Evolutionary conservation across 768 basidiomycete genomes (phyloP).

Genomic region (Tylopilus rubrobrunneus): DNA sequence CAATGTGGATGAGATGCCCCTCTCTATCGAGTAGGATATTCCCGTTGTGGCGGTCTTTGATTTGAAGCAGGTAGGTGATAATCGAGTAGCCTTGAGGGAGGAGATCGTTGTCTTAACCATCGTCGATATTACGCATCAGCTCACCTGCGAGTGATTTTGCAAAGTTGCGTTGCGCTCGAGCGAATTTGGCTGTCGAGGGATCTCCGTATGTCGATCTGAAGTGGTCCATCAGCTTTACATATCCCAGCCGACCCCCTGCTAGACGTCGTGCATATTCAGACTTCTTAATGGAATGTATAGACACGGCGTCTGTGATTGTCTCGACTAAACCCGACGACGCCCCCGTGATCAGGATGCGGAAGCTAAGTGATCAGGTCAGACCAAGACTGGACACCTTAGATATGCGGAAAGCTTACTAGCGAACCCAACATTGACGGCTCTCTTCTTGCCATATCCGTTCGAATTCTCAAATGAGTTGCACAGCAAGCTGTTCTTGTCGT

Average conservation of each 20-base stretch:
- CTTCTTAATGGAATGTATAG: conserved; percentile 99
- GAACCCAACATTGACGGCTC: conserved; percentile 87
- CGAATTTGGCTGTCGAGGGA: conserved; percentile 80
- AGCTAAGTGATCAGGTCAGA: conserved; percentile 46
- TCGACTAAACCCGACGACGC: conserved; percentile 92
- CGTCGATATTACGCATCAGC: conserved; percentile 1
- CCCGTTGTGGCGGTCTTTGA: conserved; percentile 98
- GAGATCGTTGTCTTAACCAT: background rate
- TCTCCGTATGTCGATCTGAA: conserved; percentile 90
- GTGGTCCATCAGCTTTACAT: conserved; percentile 89
- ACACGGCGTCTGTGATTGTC: conserved; percentile 97
- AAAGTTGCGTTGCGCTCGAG: conserved; percentile 89
- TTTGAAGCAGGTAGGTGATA: conserved; percentile 93
- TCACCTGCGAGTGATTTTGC: conserved; percentile 84
- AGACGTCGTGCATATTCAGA: conserved; percentile 91
- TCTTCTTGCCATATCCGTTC: conserved; percentile 95
- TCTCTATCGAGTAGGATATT: conserved; percentile 96
- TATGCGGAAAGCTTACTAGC: conserved; percentile 57
- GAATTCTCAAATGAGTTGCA: conserved; percentile 91
- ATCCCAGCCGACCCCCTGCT: conserved; percentile 73
- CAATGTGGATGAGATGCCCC: conserved; percentile 94
- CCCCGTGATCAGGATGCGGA: conserved; percentile 94
- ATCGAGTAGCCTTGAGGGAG: conserved; percentile 76
- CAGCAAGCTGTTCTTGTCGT: conserved; percentile 95
- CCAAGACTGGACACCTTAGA: background rate